Evolutionary conservation across 805 yeast genomes (phyloP).

Genomic region (Ogataea henricii): DNA sequence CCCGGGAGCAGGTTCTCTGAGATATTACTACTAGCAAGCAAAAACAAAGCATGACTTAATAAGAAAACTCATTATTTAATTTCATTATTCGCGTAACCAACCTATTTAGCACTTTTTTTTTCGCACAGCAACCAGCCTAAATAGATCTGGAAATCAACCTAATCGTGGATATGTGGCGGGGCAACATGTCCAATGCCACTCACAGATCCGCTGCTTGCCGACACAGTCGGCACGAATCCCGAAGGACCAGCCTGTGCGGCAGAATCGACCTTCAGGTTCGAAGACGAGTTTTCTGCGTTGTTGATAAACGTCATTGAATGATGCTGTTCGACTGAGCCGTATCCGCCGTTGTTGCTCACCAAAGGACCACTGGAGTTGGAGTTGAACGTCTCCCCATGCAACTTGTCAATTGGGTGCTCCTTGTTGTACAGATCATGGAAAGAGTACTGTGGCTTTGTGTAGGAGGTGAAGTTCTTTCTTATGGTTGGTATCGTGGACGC

Average conservation of each 20-base stretch:
- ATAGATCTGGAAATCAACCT: background rate
- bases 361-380: conserved; percentile 3
- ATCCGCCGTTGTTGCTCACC: conserved; percentile 35
- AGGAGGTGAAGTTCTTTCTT: conserved; percentile 30
- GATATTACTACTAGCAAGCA: conserved; percentile 11
- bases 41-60: background rate
- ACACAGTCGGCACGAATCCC: conserved; percentile 36
- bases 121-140: conserved; percentile 1
- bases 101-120: background rate
- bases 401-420: conserved; percentile 22
- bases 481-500: conserved; percentile 9
- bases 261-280: background rate
- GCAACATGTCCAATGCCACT: conserved; percentile 28
- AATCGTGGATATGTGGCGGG: conserved; percentile 4
- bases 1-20: conserved; percentile 5
- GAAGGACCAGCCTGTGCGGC: conserved; percentile 1
- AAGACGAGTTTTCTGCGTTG: conserved; percentile 22
- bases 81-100: background rate
- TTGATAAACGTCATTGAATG: conserved; percentile 33
- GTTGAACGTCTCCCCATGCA: conserved; percentile 19
- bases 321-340: conserved; percentile 29
- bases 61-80: background rate
- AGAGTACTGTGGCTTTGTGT: conserved; percentile 23
- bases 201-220: conserved; percentile 30
- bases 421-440: conserved; percentile 29